phyloP scores from a whole-genome alignment of 176 grass and related monocot species.

The Echinochloa phyllopogon region DNA sequence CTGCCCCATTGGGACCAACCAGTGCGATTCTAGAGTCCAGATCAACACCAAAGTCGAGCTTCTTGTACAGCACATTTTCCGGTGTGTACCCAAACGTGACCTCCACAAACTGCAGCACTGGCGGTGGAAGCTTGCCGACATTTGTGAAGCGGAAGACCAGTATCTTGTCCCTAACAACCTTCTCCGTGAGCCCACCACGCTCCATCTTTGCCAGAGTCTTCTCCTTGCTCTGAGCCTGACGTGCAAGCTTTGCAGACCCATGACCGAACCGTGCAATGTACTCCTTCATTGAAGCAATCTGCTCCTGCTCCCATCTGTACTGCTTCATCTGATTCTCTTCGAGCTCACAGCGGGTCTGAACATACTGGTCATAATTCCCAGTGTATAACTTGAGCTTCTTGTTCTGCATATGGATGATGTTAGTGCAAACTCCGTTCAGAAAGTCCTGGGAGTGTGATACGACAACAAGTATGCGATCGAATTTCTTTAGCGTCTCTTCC shows the following conservation, averaged over 20 bases:
- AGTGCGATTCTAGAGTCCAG: constrained; percentile 87
- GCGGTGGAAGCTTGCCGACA: constrained; percentile 89
- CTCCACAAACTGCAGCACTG: constrained; percentile 89
- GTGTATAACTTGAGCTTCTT: constrained; percentile 87
- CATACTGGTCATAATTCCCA: constrained; percentile 91
- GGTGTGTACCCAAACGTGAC: constrained; percentile 90
- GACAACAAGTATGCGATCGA: constrained; percentile 89
- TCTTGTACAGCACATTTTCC: constrained; percentile 83
- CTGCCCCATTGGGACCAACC: constrained; percentile 91
- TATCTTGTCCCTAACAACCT: constrained; percentile 70
- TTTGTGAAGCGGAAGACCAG: constrained; percentile 84
- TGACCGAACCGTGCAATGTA: constrained; percentile 98
- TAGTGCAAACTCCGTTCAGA: constrained; percentile 90
- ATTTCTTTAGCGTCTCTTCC: constrained; percentile 81
- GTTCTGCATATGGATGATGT: constrained; percentile 99
- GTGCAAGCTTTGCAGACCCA: constrained; percentile 94
- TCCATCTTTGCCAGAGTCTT: constrained; percentile 99
- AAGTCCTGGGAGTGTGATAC: constrained; percentile 94
- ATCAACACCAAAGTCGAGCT: constrained; percentile 90
- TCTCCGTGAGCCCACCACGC: constrained; percentile 86
- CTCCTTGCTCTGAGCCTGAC: constrained; percentile 95
- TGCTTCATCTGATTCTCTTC: constrained; percentile 99
- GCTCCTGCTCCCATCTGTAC: constrained; percentile 98
- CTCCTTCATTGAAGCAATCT: constrained; percentile 94
- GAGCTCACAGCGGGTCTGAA: constrained; percentile 85